phyloP scores from a whole-genome alignment of 148 eudicot species.

The Camellia sinensis region DNA sequence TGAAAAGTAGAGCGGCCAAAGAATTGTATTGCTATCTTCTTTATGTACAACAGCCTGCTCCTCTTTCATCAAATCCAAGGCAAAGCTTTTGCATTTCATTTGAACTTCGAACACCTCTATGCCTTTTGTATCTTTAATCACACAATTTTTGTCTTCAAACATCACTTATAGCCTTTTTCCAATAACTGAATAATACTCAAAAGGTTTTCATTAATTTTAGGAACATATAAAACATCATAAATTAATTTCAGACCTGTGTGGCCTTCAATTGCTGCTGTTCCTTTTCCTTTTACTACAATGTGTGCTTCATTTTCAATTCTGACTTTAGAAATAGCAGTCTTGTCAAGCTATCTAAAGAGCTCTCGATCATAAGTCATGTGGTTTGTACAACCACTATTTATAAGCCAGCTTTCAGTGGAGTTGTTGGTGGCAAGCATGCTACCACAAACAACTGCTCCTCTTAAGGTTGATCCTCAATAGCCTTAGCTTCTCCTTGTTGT shows the following conservation, averaged over 20 bases:
- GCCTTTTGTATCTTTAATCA: not conserved
- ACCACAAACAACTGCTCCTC: not conserved
- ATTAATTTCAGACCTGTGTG: not conserved
- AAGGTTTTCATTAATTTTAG: not conserved
- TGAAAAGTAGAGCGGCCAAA: not conserved
- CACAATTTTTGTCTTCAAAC: not conserved
- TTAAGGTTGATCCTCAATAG: not conserved
- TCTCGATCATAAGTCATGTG: conserved; percentile 14
- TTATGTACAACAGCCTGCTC: not conserved
- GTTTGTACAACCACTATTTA: conserved; percentile 20
- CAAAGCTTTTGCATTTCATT: not conserved
- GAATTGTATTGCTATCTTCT: not conserved
- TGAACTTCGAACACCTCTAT: not conserved
- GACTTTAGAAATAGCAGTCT: conserved; percentile 3
- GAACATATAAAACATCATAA: conserved; percentile 12
- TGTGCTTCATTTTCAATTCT: not conserved
- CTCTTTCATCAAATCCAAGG: not conserved
- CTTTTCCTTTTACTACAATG: conserved; percentile 12
- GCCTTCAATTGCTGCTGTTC: not conserved
- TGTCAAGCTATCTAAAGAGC: conserved; percentile 4
- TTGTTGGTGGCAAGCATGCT: not conserved
- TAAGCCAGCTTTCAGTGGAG: conserved; percentile 5
- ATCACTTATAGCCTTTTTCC: not conserved
- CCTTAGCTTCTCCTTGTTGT: not conserved
- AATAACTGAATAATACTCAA: conserved; percentile 9